Evolutionary conservation across 2,329 filamentous ascomycete species (phyloP).

Genomic region (Ophiostoma sp.): DNA sequence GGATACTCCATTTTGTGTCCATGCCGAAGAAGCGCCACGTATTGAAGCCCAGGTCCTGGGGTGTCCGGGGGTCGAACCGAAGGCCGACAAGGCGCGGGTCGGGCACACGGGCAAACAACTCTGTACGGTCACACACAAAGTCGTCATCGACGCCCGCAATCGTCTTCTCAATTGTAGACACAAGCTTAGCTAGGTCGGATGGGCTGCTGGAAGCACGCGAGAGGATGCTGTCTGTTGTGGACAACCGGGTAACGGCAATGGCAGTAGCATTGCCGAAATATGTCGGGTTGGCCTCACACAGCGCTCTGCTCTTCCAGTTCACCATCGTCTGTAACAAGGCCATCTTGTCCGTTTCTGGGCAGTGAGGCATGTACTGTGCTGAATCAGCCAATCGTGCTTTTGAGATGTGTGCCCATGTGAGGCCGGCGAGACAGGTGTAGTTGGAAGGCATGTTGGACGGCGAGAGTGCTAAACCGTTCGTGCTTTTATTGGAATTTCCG

Average conservation of each 20-base stretch:
- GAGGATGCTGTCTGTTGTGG: constrained; percentile 6
- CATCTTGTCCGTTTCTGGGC: constrained; percentile 11
- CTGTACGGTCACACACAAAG: constrained; percentile 42
- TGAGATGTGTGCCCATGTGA: constrained; percentile 45
- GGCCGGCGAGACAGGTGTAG: constrained; percentile 43
- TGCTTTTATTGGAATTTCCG: neutral
- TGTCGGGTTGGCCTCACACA: constrained; percentile 35
- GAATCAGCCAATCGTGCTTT: constrained; percentile 36
- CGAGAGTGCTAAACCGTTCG: neutral
- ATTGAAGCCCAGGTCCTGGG: constrained; percentile 45
- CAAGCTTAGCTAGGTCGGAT: constrained; percentile 37
- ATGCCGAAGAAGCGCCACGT: constrained; percentile 49
- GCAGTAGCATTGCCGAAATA: constrained; percentile 48
- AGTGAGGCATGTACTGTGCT: constrained; percentile 12
- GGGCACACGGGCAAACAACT: constrained; percentile 40
- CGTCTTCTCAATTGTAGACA: constrained; percentile 35
- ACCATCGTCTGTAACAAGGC: constrained; percentile 44
- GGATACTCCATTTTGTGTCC: constrained; percentile 42
- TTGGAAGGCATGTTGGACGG: constrained; percentile 37
- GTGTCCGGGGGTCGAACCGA: constrained; percentile 43
- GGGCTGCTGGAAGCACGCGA: constrained; percentile 25
- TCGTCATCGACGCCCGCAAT: constrained; percentile 44
- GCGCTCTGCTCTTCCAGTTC: constrained; percentile 44
- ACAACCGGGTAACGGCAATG: constrained; percentile 39
- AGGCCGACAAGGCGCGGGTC: constrained; percentile 46